Conservation (phyloP, 2,329 filamentous ascomycete genomes). For the Trichoderma endophyticum region DNA sequence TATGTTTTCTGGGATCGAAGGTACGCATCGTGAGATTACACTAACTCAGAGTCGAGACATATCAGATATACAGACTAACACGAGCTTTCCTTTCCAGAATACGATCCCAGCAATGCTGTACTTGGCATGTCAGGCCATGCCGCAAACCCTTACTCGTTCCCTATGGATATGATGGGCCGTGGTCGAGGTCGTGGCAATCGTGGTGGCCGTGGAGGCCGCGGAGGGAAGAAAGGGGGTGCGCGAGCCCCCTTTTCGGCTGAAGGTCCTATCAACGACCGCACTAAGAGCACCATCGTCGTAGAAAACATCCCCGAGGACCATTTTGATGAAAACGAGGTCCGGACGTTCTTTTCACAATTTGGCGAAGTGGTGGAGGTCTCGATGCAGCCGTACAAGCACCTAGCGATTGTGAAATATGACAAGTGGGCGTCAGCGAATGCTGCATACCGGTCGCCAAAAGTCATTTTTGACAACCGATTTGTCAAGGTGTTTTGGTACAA, state of each 20-base stretch:
- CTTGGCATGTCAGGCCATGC: slow-evolving; percentile 24
- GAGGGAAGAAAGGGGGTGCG: slow-evolving; percentile 33
- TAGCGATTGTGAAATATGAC: slow-evolving; percentile 69
- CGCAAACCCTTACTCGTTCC: slow-evolving; percentile 24
- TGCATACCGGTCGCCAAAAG: slow-evolving; percentile 73
- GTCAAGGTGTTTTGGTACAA: slow-evolving; percentile 81
- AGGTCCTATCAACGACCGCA: slow-evolving; percentile 59
- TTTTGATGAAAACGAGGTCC: slow-evolving; percentile 63
- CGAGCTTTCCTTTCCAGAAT: slow-evolving; percentile 26
- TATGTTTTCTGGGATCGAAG: slow-evolving; percentile 24
- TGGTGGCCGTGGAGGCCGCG: slow-evolving; percentile 35
- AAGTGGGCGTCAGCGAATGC: slow-evolving; percentile 63
- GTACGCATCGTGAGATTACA: slow-evolving; percentile 21
- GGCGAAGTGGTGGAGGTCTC: slow-evolving; percentile 62
- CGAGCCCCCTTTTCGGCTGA: slow-evolving; percentile 62
- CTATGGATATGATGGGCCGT: slow-evolving; percentile 26
- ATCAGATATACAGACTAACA: slow-evolving; percentile 19
- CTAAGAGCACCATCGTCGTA: slow-evolving; percentile 67
- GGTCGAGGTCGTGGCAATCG: slow-evolving; percentile 38
- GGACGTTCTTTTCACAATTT: slow-evolving; percentile 69
- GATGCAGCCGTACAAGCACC: slow-evolving; percentile 62
- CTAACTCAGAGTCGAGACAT: not conserved
- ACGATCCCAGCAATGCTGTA: slow-evolving; percentile 33
- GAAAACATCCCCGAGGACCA: slow-evolving; percentile 74
- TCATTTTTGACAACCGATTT: slow-evolving; percentile 80